Evolutionary conservation across 179 eudicot genomes (phyloP).

Genomic region (Silene coronaria): DNA sequence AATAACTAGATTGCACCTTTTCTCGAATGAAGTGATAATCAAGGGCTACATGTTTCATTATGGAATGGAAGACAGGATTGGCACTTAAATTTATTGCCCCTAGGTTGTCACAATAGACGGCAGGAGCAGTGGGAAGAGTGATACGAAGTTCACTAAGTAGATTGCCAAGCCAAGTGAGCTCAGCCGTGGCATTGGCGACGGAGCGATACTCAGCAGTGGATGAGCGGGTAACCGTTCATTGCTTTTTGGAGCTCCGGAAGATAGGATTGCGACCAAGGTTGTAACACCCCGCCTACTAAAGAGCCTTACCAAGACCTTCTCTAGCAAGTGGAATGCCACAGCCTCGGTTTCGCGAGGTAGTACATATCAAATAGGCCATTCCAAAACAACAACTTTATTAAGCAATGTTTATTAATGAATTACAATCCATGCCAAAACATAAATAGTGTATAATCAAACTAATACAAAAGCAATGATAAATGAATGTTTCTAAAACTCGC

Average conservation of each 20-base stretch:
- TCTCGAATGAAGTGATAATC: background rate
- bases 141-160: background rate
- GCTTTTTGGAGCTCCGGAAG: background rate
- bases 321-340: no score
- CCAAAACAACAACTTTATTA: no score
- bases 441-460: no score
- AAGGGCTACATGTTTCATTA: background rate
- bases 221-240: background rate
- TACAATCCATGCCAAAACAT: no score
- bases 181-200: background rate
- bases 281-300: no score
- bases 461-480: no score
- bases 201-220: background rate
- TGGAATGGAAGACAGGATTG: background rate
- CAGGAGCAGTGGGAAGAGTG: background rate
- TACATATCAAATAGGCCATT: no score
- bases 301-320: no score
- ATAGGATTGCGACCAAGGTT: background rate
- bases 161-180: background rate
- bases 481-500: no score
- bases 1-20: background rate
- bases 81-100: background rate
- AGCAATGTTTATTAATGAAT: no score
- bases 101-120: background rate
- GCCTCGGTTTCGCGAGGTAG: no score